phyloP scores from a whole-genome alignment of 108 stramenopile species.

The Fragilaria crotonensis region DNA sequence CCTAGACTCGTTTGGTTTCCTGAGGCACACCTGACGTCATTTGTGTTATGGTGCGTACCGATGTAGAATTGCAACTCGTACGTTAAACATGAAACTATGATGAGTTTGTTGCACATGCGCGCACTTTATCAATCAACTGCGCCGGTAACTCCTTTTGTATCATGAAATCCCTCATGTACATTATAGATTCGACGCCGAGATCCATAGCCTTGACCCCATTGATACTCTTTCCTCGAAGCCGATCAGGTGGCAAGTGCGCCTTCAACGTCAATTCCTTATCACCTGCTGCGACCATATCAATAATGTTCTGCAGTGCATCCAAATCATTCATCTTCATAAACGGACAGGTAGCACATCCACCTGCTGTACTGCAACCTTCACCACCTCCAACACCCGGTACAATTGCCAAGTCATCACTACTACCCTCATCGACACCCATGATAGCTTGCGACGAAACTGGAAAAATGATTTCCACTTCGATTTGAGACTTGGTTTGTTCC shows the following conservation, averaged over 20 bases:
- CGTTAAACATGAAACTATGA: no score
- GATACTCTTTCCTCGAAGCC: constrained; percentile 67
- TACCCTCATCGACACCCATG: constrained; percentile 48
- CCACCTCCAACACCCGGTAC: constrained; percentile 89
- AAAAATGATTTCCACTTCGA: constrained; percentile 91
- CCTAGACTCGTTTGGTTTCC: no score
- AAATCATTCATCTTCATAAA: constrained; percentile 98
- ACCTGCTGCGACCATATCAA: constrained; percentile 39
- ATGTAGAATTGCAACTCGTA: no score
- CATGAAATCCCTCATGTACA: constrained; percentile 91
- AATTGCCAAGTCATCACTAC: constrained; percentile 45
- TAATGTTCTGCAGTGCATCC: constrained; percentile 78
- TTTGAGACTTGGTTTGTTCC: constrained; percentile 23
- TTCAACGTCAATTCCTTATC: constrained; percentile 12
- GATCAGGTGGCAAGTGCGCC: constrained; percentile 57
- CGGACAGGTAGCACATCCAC: constrained; percentile 95
- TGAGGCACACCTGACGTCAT: no score
- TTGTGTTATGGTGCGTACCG: no score
- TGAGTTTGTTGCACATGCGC: neutral
- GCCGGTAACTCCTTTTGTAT: constrained; percentile 43
- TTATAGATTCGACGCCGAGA: constrained; percentile 81
- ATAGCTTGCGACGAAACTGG: constrained; percentile 92
- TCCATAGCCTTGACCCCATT: constrained; percentile 70
- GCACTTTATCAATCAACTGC: constrained; percentile 53
- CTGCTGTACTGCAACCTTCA: constrained; percentile 93